Percentiles rank a stretch among this genome's conserved stretches.
Conservation (phyloP, 1,284 basidiomycete genomes). For the Exobasidium rhododendri region DNA sequence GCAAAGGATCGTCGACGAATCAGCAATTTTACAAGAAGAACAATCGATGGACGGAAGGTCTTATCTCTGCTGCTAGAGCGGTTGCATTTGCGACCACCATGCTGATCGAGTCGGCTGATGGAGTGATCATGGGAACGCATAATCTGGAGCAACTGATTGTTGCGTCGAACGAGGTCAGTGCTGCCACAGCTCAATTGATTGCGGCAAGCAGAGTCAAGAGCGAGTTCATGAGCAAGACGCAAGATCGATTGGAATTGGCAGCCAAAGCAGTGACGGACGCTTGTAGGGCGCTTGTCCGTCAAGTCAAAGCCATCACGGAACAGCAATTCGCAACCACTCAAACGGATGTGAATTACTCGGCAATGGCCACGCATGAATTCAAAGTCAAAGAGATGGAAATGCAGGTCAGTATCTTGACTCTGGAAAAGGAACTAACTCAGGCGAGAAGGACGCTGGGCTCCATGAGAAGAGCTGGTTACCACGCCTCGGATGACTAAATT, state of each 20-base stretch:
- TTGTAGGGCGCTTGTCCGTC: slow-evolving; percentile 92
- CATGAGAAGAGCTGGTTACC: slow-evolving; percentile 51
- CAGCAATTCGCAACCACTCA: slow-evolving; percentile 60
- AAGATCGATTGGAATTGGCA: slow-evolving; percentile 89
- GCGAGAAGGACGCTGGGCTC: slow-evolving; percentile 51
- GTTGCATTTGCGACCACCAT: slow-evolving; percentile 96
- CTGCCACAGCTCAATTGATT: slow-evolving; percentile 93
- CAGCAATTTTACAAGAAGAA: slow-evolving; percentile 99
- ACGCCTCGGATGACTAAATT: slow-evolving; percentile 44
- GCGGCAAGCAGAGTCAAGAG: slow-evolving; percentile 98
- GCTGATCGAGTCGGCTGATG: slow-evolving; percentile 95
- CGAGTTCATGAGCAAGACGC: slow-evolving; percentile 96
- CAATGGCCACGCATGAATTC: slow-evolving; percentile 91
- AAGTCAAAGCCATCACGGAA: slow-evolving; percentile 91
- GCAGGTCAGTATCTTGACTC: slow-evolving; percentile 91
- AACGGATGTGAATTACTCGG: slow-evolving; percentile 76
- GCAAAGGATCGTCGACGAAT: slow-evolving; percentile 77
- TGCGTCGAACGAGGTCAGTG: slow-evolving; percentile 95
- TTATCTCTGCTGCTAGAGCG: slow-evolving; percentile 95
- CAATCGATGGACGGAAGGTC: slow-evolving; percentile 99
- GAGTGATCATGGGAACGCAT: slow-evolving; percentile 92
- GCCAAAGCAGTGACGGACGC: slow-evolving; percentile 98
- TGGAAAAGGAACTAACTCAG: slow-evolving; percentile 83
- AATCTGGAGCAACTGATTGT: slow-evolving; percentile 98
- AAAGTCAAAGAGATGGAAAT: slow-evolving; percentile 89